A percentile compares a stretch with the other conserved stretches of the same genome.
These are phyloP conservation scores for Rhinocladiella similis DNA, from an alignment of 2,329 filamentous ascomycete genomes.

Conservation along the genomic window DNA sequence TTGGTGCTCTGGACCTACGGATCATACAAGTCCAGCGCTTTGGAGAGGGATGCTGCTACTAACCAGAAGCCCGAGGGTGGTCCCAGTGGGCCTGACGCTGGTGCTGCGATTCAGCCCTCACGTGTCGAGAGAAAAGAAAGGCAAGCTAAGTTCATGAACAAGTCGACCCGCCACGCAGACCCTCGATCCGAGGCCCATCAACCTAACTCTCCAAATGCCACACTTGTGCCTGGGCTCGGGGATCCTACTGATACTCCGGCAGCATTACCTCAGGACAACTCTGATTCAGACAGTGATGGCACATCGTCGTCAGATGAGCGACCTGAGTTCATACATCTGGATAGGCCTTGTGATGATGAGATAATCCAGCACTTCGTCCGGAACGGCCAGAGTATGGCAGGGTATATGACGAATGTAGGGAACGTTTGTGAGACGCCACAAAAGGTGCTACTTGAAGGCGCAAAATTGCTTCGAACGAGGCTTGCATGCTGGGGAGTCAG, in stretches of 20 bases:
- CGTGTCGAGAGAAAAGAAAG: slow-evolving; percentile 23
- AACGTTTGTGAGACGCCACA: slow-evolving; percentile 35
- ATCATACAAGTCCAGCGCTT: slow-evolving; percentile 27
- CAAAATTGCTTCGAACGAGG: slow-evolving; percentile 23
- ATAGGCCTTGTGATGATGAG: slow-evolving; percentile 59
- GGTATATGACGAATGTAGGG: slow-evolving; percentile 54
- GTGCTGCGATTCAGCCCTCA: slow-evolving; percentile 21
- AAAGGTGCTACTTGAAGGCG: slow-evolving; percentile 27
- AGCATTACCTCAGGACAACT: not conserved
- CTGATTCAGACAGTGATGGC: slow-evolving; percentile 14
- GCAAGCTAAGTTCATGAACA: slow-evolving; percentile 19
- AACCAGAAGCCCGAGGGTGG: slow-evolving; percentile 19
- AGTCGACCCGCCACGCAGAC: slow-evolving; percentile 8
- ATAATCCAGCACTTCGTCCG: slow-evolving; percentile 58
- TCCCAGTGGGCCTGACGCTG: slow-evolving; percentile 21
- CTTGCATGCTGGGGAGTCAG: slow-evolving; percentile 39
- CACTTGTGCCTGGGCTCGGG: not conserved
- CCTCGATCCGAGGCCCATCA: not conserved
- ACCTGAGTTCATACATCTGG: slow-evolving; percentile 50
- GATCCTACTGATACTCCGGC: not conserved
- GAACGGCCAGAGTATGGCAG: slow-evolving; percentile 51
- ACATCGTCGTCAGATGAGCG: slow-evolving; percentile 21
- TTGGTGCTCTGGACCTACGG: slow-evolving; percentile 53
- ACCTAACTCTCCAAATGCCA: not conserved
- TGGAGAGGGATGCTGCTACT: slow-evolving; percentile 21